phyloP scores from a whole-genome alignment of 192 early-diverging fungal species.

The Coemansia sp. region DNA sequence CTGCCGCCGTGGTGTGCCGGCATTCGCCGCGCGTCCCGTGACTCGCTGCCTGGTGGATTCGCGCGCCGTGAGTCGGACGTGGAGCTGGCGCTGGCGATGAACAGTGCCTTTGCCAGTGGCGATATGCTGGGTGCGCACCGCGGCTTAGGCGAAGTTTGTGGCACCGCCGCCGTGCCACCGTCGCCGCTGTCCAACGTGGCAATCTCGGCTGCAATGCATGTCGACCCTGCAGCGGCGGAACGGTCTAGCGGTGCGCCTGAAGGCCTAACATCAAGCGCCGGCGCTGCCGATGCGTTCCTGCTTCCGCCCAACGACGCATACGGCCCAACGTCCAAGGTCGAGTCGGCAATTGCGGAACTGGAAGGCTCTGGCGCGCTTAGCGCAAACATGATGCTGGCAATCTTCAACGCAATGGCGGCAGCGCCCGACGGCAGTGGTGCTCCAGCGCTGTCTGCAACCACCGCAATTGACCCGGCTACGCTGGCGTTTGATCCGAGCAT shows the following conservation, averaged over 20 bases:
- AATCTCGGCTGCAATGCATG: constrained; percentile 11
- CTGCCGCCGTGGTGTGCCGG: constrained; percentile 36
- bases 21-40: constrained; percentile 37
- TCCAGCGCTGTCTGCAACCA: constrained; percentile 1
- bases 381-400: constrained; percentile 34
- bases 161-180: constrained; percentile 21
- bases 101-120: constrained; percentile 41
- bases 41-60: constrained; percentile 13
- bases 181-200: constrained; percentile 42
- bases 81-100: constrained; percentile 50
- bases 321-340: constrained; percentile 8
- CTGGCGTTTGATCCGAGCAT: constrained; percentile 28
- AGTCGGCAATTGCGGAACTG: neutral
- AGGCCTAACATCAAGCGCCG: neutral
- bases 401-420: constrained; percentile 42
- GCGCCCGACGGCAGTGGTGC: neutral
- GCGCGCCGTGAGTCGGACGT: constrained; percentile 46
- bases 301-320: constrained; percentile 15
- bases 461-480: constrained; percentile 9
- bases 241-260: no score
- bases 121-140: constrained; percentile 39
- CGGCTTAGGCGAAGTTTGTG: constrained; percentile 31
- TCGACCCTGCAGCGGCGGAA: neutral
- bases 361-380: constrained; percentile 10
- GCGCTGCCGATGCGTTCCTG: neutral